phyloP scores from a whole-genome alignment of 441 rosid species.

The Populus trichocarpa region DNA sequence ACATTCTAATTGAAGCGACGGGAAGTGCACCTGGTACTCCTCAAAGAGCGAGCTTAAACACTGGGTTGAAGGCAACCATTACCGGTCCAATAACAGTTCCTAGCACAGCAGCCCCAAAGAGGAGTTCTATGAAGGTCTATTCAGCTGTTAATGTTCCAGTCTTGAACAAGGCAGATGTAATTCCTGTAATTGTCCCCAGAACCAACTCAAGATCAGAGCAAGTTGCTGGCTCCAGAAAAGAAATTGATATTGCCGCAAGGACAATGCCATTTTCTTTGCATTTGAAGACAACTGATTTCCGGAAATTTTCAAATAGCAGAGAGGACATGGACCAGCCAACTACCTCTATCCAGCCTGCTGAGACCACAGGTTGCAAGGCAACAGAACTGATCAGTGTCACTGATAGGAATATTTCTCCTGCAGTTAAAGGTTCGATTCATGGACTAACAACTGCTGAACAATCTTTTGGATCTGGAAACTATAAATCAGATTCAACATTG shows the following conservation, averaged over 20 bases:
- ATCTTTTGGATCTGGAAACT: conserved; percentile 45
- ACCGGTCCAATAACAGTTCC: conserved; percentile 44
- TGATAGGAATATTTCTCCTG: conserved; percentile 41
- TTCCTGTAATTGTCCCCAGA: conserved; percentile 84
- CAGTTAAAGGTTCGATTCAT: conserved; percentile 42
- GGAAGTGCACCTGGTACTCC: conserved; percentile 79
- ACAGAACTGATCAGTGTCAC: conserved; percentile 34
- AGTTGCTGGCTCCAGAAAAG: conserved; percentile 67
- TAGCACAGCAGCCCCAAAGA: conserved; percentile 49
- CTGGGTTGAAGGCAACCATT: conserved; percentile 39
- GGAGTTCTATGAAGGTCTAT: conserved; percentile 47
- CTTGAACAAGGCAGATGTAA: conserved; percentile 52
- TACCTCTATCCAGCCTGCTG: conserved; percentile 40
- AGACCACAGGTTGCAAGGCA: conserved; percentile 41
- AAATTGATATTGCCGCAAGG: conserved; percentile 76
- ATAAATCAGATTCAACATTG: conserved; percentile 37
- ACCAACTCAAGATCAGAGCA: conserved; percentile 53
- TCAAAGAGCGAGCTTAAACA: conserved; percentile 53
- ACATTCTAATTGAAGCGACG: conserved; percentile 59
- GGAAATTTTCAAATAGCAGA: conserved; percentile 52
- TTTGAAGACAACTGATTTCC: conserved; percentile 63
- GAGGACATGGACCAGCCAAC: conserved; percentile 62
- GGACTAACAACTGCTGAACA: conserved; percentile 51
- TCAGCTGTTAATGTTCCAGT: conserved; percentile 46
- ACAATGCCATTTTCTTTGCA: conserved; percentile 99